phyloP scores from a whole-genome alignment of 2,329 filamentous ascomycete genomes.

The Coniochaeta prunicola region DNA sequence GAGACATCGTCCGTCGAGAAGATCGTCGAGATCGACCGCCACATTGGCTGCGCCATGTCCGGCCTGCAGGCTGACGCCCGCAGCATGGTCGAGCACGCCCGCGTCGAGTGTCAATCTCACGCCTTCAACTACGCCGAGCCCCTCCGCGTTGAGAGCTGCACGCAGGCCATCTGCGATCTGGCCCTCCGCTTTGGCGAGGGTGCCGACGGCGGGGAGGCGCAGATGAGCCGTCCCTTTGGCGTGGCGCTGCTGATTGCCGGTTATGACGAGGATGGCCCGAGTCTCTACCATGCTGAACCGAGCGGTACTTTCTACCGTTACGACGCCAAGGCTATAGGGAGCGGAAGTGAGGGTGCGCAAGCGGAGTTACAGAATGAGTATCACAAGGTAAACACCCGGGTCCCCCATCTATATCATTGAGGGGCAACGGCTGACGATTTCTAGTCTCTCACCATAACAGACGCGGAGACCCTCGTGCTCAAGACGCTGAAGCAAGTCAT shows the following conservation, averaged over 20 bases:
- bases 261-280: constrained; percentile 93
- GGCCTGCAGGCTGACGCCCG: constrained; percentile 95
- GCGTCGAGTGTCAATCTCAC: constrained; percentile 95
- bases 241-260: constrained; percentile 94
- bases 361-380: constrained; percentile 98
- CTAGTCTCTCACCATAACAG: constrained; percentile 78
- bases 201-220: constrained; percentile 94
- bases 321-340: constrained; percentile 97
- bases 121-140: constrained; percentile 97
- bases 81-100: constrained; percentile 96
- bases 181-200: constrained; percentile 95
- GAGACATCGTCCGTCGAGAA: constrained; percentile 98
- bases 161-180: constrained; percentile 96
- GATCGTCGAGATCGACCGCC: constrained; percentile 98
- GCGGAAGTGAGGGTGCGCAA: constrained; percentile 93
- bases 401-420: neutral
- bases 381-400: constrained; percentile 58
- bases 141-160: constrained; percentile 93
- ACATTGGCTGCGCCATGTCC: constrained; percentile 98
- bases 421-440: neutral
- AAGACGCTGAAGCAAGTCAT: constrained; percentile 99
- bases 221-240: constrained; percentile 96
- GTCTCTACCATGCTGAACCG: constrained; percentile 95
- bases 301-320: constrained; percentile 98
- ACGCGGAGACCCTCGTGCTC: constrained; percentile 90